A percentile compares a stretch with the other conserved stretches of the same genome.
These are phyloP conservation scores for Jamesozyma spencerorum DNA, from an alignment of 805 yeast species.

Conservation along the genomic window DNA sequence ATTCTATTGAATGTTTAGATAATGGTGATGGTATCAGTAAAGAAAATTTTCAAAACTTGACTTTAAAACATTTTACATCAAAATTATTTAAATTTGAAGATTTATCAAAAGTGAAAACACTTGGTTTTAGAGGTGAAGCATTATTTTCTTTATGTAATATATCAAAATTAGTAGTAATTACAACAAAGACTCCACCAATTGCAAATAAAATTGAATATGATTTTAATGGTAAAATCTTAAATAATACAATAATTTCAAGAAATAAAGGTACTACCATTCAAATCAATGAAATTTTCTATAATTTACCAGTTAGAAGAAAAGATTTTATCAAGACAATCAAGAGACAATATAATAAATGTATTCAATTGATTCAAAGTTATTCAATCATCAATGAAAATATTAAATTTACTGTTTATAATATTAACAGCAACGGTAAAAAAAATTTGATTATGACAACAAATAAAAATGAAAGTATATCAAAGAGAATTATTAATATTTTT, in stretches of 20 bases:
- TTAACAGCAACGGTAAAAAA: conserved; percentile 40
- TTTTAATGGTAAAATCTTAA: conserved; percentile 42
- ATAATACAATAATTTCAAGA: conserved; percentile 39
- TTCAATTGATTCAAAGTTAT: conserved; percentile 56
- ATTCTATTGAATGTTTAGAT: conserved; percentile 57
- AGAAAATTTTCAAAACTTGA: conserved; percentile 44
- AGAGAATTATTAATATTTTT: conserved; percentile 57
- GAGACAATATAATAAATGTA: conserved; percentile 63
- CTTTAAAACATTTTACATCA: conserved; percentile 60
- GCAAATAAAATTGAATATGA: conserved; percentile 51
- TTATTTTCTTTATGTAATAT: conserved; percentile 60
- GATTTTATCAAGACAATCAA: conserved; percentile 59
- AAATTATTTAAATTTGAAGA: conserved; percentile 51
- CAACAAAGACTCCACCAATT: conserved; percentile 47
- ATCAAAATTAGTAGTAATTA: conserved; percentile 38
- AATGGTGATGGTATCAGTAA: conserved; percentile 56
- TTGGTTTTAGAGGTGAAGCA: conserved; percentile 81
- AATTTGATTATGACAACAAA: conserved; percentile 49
- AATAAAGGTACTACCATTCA: conserved; percentile 60
- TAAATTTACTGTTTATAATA: conserved; percentile 52
- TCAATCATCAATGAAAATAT: conserved; percentile 50
- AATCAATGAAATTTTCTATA: conserved; percentile 51
- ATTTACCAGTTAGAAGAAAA: conserved; percentile 73
- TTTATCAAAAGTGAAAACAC: conserved; percentile 40
- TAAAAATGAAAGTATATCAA: conserved; percentile 39